Evolutionary conservation across 2,329 filamentous ascomycete species (phyloP), one percentile per base, ranked within the genome.

Genomic region (Diaporthe eres): DNA sequence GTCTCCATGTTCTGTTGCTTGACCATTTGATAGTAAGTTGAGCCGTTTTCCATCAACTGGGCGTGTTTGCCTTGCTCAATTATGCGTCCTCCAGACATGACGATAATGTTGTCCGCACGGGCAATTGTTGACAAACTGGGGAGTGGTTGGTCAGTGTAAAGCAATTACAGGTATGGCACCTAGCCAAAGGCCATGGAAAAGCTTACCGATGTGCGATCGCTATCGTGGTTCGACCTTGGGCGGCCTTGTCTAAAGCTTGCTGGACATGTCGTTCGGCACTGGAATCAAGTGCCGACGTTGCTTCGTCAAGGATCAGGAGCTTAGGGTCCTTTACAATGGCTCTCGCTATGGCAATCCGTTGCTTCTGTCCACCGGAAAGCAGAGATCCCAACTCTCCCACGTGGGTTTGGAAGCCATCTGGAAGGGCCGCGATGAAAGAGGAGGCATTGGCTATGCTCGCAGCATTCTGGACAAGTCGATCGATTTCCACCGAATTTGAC

Each of bases 241-340:
- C 90, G 37, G 96, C 96, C 68, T 91, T 93, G 80, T 98, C 96
- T 12, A 99, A 89, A n/a, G 97, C 97, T 60, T 94, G 94, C 83
- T 98, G 97, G 1, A 99, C 96, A 13, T 98, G 94, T 60, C 95
- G 95, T 85, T 99, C 96, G 0, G 95, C 97, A 82, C 97, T 96
- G 28, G 96, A 98, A 81, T 99, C 97, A 0, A 99, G 89, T 3
- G 95, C 74, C 4, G 74, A 75, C 0, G 97, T 99, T 8, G 97
- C 97, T 84, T 99, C 97, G 79, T 99, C 97, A 6, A 99, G 92
- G 0, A 99, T 89, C 1, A 99, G 89, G 81, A 99, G 92, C 86
- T 96, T 97, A 0, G 96, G 96, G 80, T 98, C 94, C 25, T 94
- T 96, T 42, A 98, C 95, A 74, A 98, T 91, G 51, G 96, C 96